Evolutionary conservation across 2,329 filamentous ascomycete species (phyloP), one percentile per base, ranked within the genome.

Genomic region (Aspergillus floridensis): DNA sequence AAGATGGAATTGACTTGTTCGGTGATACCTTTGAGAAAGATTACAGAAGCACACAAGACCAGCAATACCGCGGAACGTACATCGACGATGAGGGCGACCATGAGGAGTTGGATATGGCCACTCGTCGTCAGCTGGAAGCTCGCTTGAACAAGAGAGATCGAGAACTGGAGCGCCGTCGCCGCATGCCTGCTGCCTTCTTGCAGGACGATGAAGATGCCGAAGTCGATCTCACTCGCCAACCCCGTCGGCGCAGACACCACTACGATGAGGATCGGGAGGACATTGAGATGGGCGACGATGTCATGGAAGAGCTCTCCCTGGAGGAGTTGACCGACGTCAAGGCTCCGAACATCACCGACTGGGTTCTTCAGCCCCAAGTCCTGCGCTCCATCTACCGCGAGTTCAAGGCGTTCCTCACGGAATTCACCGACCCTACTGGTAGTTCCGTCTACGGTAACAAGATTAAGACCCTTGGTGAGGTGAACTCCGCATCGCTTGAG

Each of bases 191-290:
- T 41, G 86, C 86, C 50, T 88, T 87, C 71, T 71, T 88, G 66
- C 83, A 84, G 51, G 85, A 87, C 62, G 93, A 96, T 32, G 92
- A 95, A 3, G 92, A 95, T 65, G 89, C 86, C 53, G 86, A 95
- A 58, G 82, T 93, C 62, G 93, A 98, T 72, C 82, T 98, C 22
- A 92, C 92, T 22, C 87, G 88, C 26, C 92, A 96, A 74, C 92
- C 91, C 22, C 88, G 93, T 57, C 87, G 93, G 65, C 88, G 91
- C 55, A 87, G 95, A 66, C 91, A 95, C 76, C 86, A 90, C 67
- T 99, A 98, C 71, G 95, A 99, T 65, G 96, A 99, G 76, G 92
- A 96, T 46, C 88, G 89, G 12, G 93, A 97, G 65, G 93, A 96
- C 66, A 82, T 88, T 68, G 89, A 93, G 62, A 92, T 96, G 87